phyloP scores from a whole-genome alignment of 208 protist genomes.

The Tritrichomonas musculus region DNA sequence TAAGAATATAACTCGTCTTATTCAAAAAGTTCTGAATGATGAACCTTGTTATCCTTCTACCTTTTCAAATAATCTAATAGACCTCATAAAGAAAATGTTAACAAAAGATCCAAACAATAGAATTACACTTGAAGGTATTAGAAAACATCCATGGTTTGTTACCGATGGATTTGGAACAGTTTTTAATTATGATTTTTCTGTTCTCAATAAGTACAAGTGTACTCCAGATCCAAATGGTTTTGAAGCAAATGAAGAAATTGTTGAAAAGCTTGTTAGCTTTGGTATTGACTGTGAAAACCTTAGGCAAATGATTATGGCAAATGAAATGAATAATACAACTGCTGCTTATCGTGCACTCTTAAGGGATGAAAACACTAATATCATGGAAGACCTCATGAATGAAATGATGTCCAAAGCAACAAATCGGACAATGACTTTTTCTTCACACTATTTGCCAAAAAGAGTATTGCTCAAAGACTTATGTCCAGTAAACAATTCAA shows the following conservation, averaged over 20 bases:
- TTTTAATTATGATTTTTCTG: not conserved
- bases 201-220: not conserved
- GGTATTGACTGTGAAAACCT: not conserved
- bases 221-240: not conserved
- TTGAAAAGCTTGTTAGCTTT: not conserved
- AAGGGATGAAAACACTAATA: not conserved
- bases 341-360: not conserved
- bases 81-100: not conserved
- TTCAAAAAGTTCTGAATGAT: not conserved
- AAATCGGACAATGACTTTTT: not conserved
- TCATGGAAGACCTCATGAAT: not conserved
- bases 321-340: not conserved
- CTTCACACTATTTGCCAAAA: not conserved
- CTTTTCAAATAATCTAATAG: not conserved
- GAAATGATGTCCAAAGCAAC: not conserved
- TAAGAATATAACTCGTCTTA: not conserved
- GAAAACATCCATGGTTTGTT: not conserved
- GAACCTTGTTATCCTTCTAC: not conserved
- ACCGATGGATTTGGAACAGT: not conserved
- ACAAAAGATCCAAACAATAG: conserved; percentile 7
- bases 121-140: conserved; percentile 7
- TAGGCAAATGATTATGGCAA: not conserved
- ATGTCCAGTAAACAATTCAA: not conserved
- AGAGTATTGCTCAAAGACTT: not conserved
- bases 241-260: not conserved